Base-by-base conservation (phyloP, 208 protist species). In the Leishmania braziliensis region DNA sequence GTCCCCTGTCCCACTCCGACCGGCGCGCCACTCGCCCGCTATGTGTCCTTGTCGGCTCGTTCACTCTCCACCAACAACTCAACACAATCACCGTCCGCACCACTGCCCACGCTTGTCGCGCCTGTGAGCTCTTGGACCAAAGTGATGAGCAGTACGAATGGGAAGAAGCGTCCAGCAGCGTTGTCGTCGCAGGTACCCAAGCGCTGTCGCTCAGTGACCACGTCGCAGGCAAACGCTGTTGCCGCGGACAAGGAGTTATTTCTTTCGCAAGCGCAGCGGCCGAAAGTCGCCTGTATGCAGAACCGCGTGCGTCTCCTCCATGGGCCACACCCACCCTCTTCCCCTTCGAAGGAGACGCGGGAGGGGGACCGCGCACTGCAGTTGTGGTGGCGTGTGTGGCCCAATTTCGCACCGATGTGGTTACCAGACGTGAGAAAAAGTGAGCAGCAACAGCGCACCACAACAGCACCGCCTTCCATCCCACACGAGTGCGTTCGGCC, bases 341-440 rank as follows among this genome's bases (percentile, higher is more conserved):
- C 56, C 29, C 53, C 29, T 10, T 33, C 80, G 29, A 51, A 68
- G 9, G 74, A 66, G 20, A 63, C 46, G 26, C 58, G 26, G 26
- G 29, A 48, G 63, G 72, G 51, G 8, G 60, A 68, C 46, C 72
- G 50, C 9, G 77, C 75, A 29, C 70, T 74, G 62, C 60, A 70
- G 39, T 46, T 85, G 36, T 85, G 82, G 82, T 53, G 77, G 72
- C 69, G 65, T 23, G n/a, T 85, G 43, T 81, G 82, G 82, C 77
- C 82, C 26, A 46, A 62, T 4, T 69, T 68, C 62, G 18, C 51
- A 68, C 26, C 72, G 72, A 60, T 33, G 71, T 58, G 23, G 71
- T 14, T 54, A n/a, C 8, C 71, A 58, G 71, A 43, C 26, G 50
- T 48, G 46, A 48, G 29, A 43, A 48, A 33, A 48, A 56, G 71